Conservation (phyloP, 192 early-diverging fungal species). For the Hyaloraphidium curvatum region DNA sequence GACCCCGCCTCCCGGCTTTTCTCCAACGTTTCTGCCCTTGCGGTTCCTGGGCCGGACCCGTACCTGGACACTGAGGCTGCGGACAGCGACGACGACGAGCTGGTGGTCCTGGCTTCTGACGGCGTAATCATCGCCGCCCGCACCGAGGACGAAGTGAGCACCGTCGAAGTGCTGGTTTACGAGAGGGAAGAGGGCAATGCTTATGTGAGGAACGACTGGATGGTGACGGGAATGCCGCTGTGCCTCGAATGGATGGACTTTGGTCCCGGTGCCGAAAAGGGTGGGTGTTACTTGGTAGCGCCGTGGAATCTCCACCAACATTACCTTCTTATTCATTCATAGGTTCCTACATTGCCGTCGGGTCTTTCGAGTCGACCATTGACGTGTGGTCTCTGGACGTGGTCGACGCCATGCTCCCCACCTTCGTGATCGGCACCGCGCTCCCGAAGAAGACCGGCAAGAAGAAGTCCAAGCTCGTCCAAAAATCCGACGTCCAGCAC, state of each 20-base stretch:
- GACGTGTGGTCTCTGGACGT: constrained; percentile 97
- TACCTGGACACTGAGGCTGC: neutral
- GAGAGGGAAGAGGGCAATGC: constrained; percentile 60
- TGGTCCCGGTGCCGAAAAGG: constrained; percentile 45
- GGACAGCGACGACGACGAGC: constrained; percentile 33
- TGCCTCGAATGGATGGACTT: constrained; percentile 92
- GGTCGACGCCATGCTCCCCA: constrained; percentile 78
- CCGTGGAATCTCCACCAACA: too few species aligned
- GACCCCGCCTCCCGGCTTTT: constrained; percentile 7
- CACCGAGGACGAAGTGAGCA: constrained; percentile 93
- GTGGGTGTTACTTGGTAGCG: too few species aligned
- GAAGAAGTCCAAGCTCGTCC: constrained; percentile 18
- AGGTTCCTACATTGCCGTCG: too few species aligned
- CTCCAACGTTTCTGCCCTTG: constrained; percentile 7
- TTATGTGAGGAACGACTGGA: constrained; percentile 96
- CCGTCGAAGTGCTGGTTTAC: constrained; percentile 84
- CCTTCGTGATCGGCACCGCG: constrained; percentile 59
- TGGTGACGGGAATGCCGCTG: constrained; percentile 90
- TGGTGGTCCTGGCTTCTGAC: constrained; percentile 55
- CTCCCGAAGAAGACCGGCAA: constrained; percentile 24
- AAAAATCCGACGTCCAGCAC: constrained; percentile 53
- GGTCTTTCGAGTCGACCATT: constrained; percentile 87
- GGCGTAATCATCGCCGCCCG: constrained; percentile 78
- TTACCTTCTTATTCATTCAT: too few species aligned
- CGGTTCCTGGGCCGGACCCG: constrained; percentile 4